Conservation (phyloP, 1,139 yeast genomes). For the Chernovozyma sophiae-reginae region DNA sequence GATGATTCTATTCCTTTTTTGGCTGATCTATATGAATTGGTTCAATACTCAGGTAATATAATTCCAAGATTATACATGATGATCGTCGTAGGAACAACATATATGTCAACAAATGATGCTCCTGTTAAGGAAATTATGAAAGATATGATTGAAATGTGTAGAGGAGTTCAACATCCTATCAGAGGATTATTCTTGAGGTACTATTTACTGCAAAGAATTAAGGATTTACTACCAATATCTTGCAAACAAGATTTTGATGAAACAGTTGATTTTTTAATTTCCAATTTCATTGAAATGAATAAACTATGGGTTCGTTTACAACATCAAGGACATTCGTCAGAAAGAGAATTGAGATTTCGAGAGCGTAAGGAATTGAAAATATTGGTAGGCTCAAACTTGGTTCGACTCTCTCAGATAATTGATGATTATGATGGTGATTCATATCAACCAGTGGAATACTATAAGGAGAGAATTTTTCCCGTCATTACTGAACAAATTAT, state of each 20-base stretch:
- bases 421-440: conserved; percentile 53
- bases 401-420: conserved; percentile 81
- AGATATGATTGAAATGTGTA: conserved; percentile 97
- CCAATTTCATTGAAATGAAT: conserved; percentile 95
- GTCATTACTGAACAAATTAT: conserved; percentile 83
- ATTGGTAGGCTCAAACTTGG: conserved; percentile 88
- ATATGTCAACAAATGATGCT: conserved; percentile 72
- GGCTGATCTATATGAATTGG: conserved; percentile 89
- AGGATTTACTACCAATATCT: conserved; percentile 57
- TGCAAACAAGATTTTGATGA: conserved; percentile 51
- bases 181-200: conserved; percentile 86
- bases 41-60: conserved; percentile 92
- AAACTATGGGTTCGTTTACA: conserved; percentile 95
- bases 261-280: conserved; percentile 68
- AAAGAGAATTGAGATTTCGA: conserved; percentile 64
- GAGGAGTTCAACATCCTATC: conserved; percentile 96
- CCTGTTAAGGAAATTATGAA: conserved; percentile 85
- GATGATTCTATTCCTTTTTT: conserved; percentile 54
- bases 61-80: conserved; percentile 88
- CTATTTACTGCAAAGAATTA: conserved; percentile 80
- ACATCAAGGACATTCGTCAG: conserved; percentile 91
- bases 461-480: conserved; percentile 67
- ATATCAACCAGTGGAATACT: conserved; percentile 41
- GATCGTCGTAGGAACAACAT: conserved; percentile 93
- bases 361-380: conserved; percentile 90